Conservation (phyloP, 2,329 filamentous ascomycete genomes). For the Botryotinia globosa region DNA sequence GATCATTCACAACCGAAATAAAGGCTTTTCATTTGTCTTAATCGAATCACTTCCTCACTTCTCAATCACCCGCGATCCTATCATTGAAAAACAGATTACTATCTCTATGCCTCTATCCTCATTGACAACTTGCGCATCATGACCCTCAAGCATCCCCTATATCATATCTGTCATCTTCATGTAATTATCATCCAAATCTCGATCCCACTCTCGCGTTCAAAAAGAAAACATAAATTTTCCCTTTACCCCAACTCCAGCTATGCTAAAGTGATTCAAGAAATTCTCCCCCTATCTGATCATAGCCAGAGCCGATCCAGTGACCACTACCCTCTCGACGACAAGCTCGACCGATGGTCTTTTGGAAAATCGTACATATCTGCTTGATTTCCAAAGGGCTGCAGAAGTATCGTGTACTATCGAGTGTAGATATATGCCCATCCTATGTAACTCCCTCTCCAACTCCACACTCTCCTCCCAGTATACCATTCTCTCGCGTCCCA, state of each 20-base stretch:
- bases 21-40: not conserved
- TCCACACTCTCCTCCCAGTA: not conserved
- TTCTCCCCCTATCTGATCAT: not conserved
- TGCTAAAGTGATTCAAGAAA: not conserved
- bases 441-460: not conserved
- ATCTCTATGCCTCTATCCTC: not conserved
- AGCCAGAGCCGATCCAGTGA: not conserved
- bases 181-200: not conserved
- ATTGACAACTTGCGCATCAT: not conserved
- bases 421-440: not conserved
- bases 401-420: not conserved
- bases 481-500: not conserved
- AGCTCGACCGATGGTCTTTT: not conserved
- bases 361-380: not conserved
- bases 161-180: not conserved
- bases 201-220: not conserved
- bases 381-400: not conserved
- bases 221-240: not conserved
- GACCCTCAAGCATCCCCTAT: no score
- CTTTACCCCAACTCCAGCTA: not conserved
- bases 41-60: not conserved
- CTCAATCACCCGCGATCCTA: no score
- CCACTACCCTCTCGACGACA: not conserved
- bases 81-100: not conserved
- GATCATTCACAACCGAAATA: not conserved